These are phyloP conservation scores for Catenaria anguillulae DNA, from an alignment of 371 early-diverging fungal genomes.

Conservation along the genomic window DNA sequence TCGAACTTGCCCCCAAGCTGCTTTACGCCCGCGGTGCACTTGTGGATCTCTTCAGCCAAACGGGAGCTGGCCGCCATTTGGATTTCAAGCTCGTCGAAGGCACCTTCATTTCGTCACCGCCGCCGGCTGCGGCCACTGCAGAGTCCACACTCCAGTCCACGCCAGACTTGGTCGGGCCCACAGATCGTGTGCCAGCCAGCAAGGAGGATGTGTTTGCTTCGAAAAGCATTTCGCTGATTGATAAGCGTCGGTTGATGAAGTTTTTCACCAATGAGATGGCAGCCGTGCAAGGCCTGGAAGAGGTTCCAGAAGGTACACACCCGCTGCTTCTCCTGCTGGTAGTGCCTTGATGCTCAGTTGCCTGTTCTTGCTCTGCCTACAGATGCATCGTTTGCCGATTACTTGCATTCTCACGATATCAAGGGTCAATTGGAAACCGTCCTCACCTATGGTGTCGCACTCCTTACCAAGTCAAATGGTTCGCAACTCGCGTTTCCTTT, in stretches of 20 bases:
- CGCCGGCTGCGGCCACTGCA: neutral
- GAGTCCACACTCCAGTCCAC: neutral
- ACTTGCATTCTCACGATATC: neutral
- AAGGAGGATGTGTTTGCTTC: constrained; percentile 84
- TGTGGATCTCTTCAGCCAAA: constrained; percentile 56
- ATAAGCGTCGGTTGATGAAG: constrained; percentile 79
- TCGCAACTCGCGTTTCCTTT: too few relatives aligned
- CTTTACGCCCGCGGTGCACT: constrained; percentile 52
- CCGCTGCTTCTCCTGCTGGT: neutral
- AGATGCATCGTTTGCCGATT: neutral
- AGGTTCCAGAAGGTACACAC: too few relatives aligned
- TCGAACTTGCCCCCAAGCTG: constrained; percentile 70
- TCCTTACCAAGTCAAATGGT: neutral
- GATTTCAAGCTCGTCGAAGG: constrained; percentile 73
- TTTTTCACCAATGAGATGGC: constrained; percentile 48
- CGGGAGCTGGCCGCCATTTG: constrained; percentile 69
- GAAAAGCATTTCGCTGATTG: constrained; percentile 51
- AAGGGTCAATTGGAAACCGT: neutral
- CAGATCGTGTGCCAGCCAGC: constrained; percentile 58
- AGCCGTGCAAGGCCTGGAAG: neutral
- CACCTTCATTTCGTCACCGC: constrained; percentile 26
- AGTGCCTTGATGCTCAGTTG: too few relatives aligned
- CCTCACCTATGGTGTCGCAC: constrained; percentile 1
- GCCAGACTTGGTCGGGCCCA: neutral
- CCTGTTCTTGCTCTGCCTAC: too few relatives aligned